Evolutionary conservation across 306 rosid species (phyloP).

Genomic region (Hippophae gyantsensis): DNA sequence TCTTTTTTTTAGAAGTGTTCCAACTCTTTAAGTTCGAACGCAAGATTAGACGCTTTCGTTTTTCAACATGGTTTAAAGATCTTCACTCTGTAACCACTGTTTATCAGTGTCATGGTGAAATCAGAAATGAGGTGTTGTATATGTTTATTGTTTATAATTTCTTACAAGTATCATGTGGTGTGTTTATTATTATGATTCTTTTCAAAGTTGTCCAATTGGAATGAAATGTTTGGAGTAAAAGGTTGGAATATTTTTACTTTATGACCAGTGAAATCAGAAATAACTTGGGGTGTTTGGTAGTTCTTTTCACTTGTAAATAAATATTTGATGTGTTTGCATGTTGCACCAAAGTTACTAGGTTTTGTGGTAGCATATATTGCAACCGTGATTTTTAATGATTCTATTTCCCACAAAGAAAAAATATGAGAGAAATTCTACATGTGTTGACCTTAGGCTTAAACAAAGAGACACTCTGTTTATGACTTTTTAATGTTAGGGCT

Average conservation of each 20-base stretch:
- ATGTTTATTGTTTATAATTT: slow-evolving; percentile 18
- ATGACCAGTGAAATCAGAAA: too few relatives aligned
- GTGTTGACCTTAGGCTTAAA: neutral
- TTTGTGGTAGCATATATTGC: slow-evolving; percentile 10
- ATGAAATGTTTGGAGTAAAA: neutral
- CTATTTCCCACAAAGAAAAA: neutral
- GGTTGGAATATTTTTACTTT: neutral
- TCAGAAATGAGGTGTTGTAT: too few relatives aligned
- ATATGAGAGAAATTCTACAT: neutral
- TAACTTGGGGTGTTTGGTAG: too few relatives aligned
- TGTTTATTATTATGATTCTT: slow-evolving; percentile 11
- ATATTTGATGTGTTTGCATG: neutral
- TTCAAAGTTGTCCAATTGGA: neutral
- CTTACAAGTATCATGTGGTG: slow-evolving; percentile 90
- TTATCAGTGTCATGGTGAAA: too few relatives aligned
- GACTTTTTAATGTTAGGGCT: slow-evolving; percentile 53
- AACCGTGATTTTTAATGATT: slow-evolving; percentile 15
- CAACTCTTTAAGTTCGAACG: too few relatives aligned
- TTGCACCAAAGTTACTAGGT: neutral
- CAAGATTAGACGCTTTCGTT: too few relatives aligned
- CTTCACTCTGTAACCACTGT: too few relatives aligned
- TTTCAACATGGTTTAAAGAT: too few relatives aligned
- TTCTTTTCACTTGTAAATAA: too few relatives aligned
- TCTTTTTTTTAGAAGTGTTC: too few relatives aligned
- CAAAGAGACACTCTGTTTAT: slow-evolving; percentile 1